phyloP scores from a whole-genome alignment of 192 early-diverging fungal species.

The Powellomyces hirtus region DNA sequence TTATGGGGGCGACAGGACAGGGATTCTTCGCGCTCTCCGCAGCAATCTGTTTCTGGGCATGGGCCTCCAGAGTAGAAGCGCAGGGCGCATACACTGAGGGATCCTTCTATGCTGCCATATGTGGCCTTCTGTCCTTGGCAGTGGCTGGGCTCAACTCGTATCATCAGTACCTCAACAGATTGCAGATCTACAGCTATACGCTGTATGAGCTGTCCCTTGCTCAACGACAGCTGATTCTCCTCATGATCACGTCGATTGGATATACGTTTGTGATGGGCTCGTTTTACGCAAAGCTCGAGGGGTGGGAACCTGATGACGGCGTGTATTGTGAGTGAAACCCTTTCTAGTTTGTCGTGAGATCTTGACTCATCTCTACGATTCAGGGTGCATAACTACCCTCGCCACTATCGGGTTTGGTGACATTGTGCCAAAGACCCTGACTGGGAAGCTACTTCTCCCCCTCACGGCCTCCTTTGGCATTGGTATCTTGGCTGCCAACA shows the following conservation, averaged over 20 bases:
- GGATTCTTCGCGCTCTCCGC: constrained; percentile 16
- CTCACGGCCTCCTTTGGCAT: constrained; percentile 38
- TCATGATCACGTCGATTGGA: constrained; percentile 38
- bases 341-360: constrained; percentile 8
- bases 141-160: constrained; percentile 22
- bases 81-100: constrained; percentile 30
- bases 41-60: constrained; percentile 6
- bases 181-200: constrained; percentile 38
- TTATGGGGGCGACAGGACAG: constrained; percentile 38
- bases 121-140: constrained; percentile 28
- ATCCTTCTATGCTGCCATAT: constrained; percentile 33
- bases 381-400: constrained; percentile 34
- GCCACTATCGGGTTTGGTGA: constrained; percentile 56
- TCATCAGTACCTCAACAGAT: constrained; percentile 37
- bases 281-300: constrained; percentile 40
- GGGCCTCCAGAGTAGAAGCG: neutral
- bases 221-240: constrained; percentile 48
- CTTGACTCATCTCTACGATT: too few species aligned
- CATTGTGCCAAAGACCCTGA: constrained; percentile 29
- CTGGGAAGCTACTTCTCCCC: constrained; percentile 33
- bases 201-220: constrained; percentile 37
- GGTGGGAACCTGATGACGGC: constrained; percentile 50
- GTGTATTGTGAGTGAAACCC: constrained; percentile 37
- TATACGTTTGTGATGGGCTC: constrained; percentile 31
- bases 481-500: constrained; percentile 37